Evolutionary conservation across 345 rosid genomes (phyloP).

Genomic region (Boechera divaricarpa): DNA sequence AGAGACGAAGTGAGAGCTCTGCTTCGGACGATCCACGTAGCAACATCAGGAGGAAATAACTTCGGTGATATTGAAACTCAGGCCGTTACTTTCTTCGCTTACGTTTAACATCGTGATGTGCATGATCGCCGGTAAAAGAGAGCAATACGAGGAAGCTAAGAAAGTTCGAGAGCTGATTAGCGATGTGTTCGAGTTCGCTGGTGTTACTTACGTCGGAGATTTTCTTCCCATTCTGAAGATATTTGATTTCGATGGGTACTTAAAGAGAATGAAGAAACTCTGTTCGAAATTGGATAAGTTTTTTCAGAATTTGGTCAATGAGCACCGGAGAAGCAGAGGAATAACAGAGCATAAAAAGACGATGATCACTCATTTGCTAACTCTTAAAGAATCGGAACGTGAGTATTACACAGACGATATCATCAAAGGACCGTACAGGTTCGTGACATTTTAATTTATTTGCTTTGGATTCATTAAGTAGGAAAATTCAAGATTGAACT

Average conservation of each 20-base stretch:
- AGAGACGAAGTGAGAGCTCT: conserved; percentile 45
- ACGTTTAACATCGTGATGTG: conserved; percentile 47
- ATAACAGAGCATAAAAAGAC: conserved; percentile 33
- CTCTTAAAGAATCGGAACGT: conserved; percentile 52
- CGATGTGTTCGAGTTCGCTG: conserved; percentile 34
- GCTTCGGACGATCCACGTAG: conserved; percentile 8
- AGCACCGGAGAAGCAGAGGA: conserved; percentile 30
- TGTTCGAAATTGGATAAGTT: conserved; percentile 45
- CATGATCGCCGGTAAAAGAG: conserved; percentile 48
- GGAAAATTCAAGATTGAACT: not conserved
- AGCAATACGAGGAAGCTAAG: conserved; percentile 42
- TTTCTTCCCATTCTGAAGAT: conserved; percentile 50
- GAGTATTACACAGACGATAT: conserved; percentile 52
- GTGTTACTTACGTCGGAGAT: conserved; percentile 48
- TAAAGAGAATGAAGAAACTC: conserved; percentile 38
- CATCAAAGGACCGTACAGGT: conserved; percentile 54
- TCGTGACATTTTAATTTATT: not conserved
- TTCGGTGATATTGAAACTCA: not conserved
- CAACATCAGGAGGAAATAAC: not conserved
- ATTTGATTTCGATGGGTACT: conserved; percentile 39
- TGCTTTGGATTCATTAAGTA: not conserved
- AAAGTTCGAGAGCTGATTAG: conserved; percentile 45
- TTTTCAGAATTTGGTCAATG: conserved; percentile 54
- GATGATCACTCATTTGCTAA: conserved; percentile 56
- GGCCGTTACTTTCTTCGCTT: conserved; percentile 38